These are phyloP conservation scores for Coniochaeta sp. DNA, from an alignment of 2,329 filamentous ascomycete genomes.

Conservation along the genomic window DNA sequence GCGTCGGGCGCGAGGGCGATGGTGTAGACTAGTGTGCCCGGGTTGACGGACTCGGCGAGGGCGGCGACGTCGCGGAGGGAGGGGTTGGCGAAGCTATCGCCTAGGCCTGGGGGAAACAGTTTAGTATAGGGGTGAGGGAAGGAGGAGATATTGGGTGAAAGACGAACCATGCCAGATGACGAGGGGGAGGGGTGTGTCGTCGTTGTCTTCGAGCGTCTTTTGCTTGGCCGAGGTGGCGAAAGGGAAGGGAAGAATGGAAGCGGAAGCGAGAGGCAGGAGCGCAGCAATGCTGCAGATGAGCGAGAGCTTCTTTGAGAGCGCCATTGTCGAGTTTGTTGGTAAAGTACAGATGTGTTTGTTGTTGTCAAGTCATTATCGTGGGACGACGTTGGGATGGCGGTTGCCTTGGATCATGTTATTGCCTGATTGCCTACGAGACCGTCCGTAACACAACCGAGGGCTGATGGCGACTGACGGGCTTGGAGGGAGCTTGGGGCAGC, in stretches of 20 bases:
- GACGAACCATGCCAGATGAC: slow-evolving; percentile 79
- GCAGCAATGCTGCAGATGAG: slow-evolving; percentile 23
- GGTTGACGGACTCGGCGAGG: slow-evolving; percentile 67
- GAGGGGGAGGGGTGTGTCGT: slow-evolving; percentile 72
- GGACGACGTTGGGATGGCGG: neutral
- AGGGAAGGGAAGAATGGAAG: slow-evolving; percentile 24
- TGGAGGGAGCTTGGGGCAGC: too few relatives aligned
- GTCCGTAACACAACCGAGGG: too few relatives aligned
- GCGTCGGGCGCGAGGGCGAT: slow-evolving; percentile 64
- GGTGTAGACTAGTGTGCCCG: slow-evolving; percentile 78
- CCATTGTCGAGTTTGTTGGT: slow-evolving; percentile 15
- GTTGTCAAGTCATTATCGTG: neutral
- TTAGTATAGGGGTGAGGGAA: slow-evolving; percentile 13
- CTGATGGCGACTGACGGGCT: too few relatives aligned
- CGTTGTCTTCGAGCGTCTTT: slow-evolving; percentile 26
- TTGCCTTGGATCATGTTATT: too few relatives aligned
- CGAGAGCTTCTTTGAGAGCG: slow-evolving; percentile 16
- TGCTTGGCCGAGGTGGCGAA: slow-evolving; percentile 20
- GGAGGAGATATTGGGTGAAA: slow-evolving; percentile 26
- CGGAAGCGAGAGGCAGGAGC: too few relatives aligned
- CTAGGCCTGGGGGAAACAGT: slow-evolving; percentile 38
- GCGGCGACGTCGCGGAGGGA: slow-evolving; percentile 65
- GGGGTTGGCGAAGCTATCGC: slow-evolving; percentile 68
- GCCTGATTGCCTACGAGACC: too few relatives aligned
- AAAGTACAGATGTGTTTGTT: neutral